A percentile compares a stretch with the other conserved stretches of the same genome.
phyloP scores from a whole-genome alignment of 2,329 filamentous ascomycete genomes.

The Apiospora marii region DNA sequence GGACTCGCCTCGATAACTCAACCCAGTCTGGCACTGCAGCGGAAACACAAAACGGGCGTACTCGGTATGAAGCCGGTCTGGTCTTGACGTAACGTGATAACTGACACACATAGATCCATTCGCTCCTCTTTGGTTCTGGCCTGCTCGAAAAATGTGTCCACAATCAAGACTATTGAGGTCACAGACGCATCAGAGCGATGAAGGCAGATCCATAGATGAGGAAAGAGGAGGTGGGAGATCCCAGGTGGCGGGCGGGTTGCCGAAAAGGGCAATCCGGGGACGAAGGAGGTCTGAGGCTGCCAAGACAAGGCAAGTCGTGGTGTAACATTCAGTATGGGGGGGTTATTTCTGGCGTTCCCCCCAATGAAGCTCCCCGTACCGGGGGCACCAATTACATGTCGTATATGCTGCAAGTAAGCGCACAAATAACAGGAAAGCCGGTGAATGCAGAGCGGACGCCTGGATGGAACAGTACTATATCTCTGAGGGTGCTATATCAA shows the following conservation, averaged over 20 bases:
- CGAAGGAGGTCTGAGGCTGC: neutral
- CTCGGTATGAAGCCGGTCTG: neutral
- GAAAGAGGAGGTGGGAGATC: neutral
- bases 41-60: neutral
- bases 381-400: neutral
- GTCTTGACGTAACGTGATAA: slow-evolving; percentile 15
- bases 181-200: slow-evolving; percentile 19
- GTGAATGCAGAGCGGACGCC: neutral
- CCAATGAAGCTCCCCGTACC: neutral
- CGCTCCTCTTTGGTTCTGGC: neutral
- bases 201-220: slow-evolving; percentile 5
- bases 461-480: neutral
- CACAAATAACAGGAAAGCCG: slow-evolving; percentile 8
- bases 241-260: neutral
- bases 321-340: neutral
- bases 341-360: neutral
- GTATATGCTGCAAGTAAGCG: neutral
- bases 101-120: neutral
- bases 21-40: neutral
- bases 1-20: neutral
- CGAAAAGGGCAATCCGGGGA: slow-evolving; percentile 2
- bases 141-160: slow-evolving; percentile 5
- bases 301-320: slow-evolving; percentile 5
- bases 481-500: neutral
- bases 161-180: slow-evolving; percentile 1